A percentile compares a stretch with the other conserved stretches of the same genome.
phyloP scores from a whole-genome alignment of 1,284 basidiomycete species.

The Puccinia triticina region DNA sequence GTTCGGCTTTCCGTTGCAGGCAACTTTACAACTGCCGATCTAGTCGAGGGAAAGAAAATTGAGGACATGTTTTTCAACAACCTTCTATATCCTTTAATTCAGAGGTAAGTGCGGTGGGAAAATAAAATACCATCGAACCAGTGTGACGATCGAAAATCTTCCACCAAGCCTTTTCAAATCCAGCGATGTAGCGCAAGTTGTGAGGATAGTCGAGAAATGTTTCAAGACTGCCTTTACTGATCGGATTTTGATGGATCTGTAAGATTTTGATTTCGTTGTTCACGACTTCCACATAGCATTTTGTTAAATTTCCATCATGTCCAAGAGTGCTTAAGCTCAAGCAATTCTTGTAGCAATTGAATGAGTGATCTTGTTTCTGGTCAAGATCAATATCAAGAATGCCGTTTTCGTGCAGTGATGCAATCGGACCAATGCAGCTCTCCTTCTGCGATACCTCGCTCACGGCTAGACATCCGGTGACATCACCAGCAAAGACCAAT shows the following conservation, averaged over 20 bases:
- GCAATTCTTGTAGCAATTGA: background rate
- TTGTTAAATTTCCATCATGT: background rate
- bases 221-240: slow-evolving; percentile 6
- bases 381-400: slow-evolving; percentile 16
- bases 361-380: background rate
- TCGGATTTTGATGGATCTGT: slow-evolving; percentile 11
- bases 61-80: background rate
- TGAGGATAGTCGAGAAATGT: background rate
- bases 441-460: background rate
- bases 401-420: background rate
- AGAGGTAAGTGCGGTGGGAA: background rate
- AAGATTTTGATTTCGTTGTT: background rate
- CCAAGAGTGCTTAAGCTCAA: background rate
- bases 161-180: slow-evolving; percentile 26
- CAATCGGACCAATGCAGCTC: background rate
- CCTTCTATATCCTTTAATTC: background rate
- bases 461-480: background rate
- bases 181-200: background rate
- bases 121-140: background rate
- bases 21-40: slow-evolving; percentile 20
- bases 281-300: background rate
- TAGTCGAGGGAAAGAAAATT: background rate
- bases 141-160: slow-evolving; percentile 13
- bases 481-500: background rate
- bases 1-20: slow-evolving; percentile 21